phyloP scores from a whole-genome alignment of 2,329 filamentous ascomycete species.

The Trichoderma atroviride region DNA sequence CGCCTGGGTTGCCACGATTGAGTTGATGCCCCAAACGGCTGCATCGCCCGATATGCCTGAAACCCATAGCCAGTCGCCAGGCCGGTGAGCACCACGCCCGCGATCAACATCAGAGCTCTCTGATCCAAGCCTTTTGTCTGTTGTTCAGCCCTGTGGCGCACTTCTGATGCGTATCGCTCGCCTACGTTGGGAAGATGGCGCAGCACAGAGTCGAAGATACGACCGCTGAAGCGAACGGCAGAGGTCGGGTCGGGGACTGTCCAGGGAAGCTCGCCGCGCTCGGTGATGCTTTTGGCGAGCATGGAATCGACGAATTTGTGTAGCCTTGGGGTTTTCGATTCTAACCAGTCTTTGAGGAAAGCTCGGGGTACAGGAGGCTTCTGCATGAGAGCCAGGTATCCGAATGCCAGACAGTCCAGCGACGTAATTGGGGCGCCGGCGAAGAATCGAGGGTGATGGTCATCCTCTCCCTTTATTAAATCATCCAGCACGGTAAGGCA shows the following conservation, averaged over 20 bases:
- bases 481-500: slow-evolving; percentile 73
- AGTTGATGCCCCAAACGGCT: slow-evolving; percentile 49
- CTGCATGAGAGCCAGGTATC: slow-evolving; percentile 76
- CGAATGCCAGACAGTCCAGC: slow-evolving; percentile 79
- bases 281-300: slow-evolving; percentile 31
- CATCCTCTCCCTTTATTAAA: slow-evolving; percentile 41
- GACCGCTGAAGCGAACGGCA: slow-evolving; percentile 34
- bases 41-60: slow-evolving; percentile 45
- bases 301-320: slow-evolving; percentile 40
- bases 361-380: slow-evolving; percentile 49
- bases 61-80: slow-evolving; percentile 45
- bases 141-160: slow-evolving; percentile 42
- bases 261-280: slow-evolving; percentile 36
- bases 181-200: slow-evolving; percentile 43
- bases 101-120: slow-evolving; percentile 38
- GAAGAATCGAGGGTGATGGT: slow-evolving; percentile 40
- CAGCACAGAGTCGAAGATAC: slow-evolving; percentile 42
- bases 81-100: slow-evolving; percentile 43
- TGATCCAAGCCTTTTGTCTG: slow-evolving; percentile 40
- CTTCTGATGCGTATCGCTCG: slow-evolving; percentile 41
- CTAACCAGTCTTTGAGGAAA: slow-evolving; percentile 48
- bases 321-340: slow-evolving; percentile 37
- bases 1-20: slow-evolving; percentile 47
- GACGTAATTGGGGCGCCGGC: slow-evolving; percentile 33
- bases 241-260: slow-evolving; percentile 30